Percentiles rank a stretch among this genome's conserved stretches.
Conservation (phyloP, 2,329 filamentous ascomycete genomes). For the Arthrobotrys musiformis region DNA sequence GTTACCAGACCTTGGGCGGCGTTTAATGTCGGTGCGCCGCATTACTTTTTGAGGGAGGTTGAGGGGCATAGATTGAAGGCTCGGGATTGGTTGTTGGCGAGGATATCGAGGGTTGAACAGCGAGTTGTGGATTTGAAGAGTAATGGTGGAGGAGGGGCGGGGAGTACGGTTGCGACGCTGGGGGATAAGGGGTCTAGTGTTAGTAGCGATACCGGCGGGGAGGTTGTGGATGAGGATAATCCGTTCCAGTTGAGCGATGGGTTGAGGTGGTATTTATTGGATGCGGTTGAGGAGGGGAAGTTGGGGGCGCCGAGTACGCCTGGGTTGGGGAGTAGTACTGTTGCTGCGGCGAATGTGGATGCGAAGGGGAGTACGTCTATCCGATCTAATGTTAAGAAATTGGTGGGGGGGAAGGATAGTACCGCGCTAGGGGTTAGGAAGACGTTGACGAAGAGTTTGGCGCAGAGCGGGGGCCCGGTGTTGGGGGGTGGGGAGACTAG, state of each 20-base stretch:
- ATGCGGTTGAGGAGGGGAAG: constrained; percentile 87
- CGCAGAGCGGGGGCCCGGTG: constrained; percentile 47
- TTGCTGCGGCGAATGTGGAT: constrained; percentile 86
- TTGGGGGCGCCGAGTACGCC: constrained; percentile 86
- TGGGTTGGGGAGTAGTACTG: constrained; percentile 88
- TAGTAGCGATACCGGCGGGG: constrained; percentile 67
- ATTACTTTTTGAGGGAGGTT: constrained; percentile 95
- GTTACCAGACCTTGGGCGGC: constrained; percentile 95
- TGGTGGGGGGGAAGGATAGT: background rate
- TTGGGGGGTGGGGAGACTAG: constrained; percentile 38
- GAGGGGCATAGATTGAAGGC: constrained; percentile 84
- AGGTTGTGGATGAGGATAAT: constrained; percentile 75
- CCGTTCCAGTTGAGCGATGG: constrained; percentile 97
- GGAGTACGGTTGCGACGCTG: constrained; percentile 65
- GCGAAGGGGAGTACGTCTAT: constrained; percentile 73
- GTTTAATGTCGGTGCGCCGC: constrained; percentile 96
- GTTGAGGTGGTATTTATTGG: constrained; percentile 93
- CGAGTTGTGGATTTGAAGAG: constrained; percentile 92
- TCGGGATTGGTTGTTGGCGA: constrained; percentile 94
- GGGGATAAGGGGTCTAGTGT: constrained; percentile 66
- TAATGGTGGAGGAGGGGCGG: constrained; percentile 64
- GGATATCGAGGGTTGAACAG: constrained; percentile 90
- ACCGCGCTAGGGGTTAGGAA: constrained; percentile 20
- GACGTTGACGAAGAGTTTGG: constrained; percentile 53
- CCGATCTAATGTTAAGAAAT: constrained; percentile 59